Percentiles rank a stretch among this genome's conserved stretches.
phyloP scores from a whole-genome alignment of 2,329 filamentous ascomycete genomes.

The Aspergillus versicolor region DNA sequence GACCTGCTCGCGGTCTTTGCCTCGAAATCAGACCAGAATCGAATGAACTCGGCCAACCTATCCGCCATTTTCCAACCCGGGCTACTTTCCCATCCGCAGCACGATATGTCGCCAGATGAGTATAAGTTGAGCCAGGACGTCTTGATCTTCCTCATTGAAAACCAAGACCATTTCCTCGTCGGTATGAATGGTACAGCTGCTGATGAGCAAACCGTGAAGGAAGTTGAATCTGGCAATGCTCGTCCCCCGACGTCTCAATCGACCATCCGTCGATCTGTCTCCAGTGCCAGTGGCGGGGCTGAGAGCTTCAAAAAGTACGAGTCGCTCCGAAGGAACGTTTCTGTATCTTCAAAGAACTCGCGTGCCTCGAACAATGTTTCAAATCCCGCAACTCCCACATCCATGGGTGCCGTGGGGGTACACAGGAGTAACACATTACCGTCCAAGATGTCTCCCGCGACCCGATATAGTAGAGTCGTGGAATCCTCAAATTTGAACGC shows the following conservation, averaged over 20 bases:
- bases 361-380: constrained; percentile 69
- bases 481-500: constrained; percentile 52
- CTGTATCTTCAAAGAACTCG: constrained; percentile 86
- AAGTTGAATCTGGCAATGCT: constrained; percentile 65
- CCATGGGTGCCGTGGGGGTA: constrained; percentile 58
- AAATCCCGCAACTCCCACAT: constrained; percentile 63
- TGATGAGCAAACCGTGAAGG: constrained; percentile 73
- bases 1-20: constrained; percentile 95
- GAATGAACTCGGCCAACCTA: constrained; percentile 93
- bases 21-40: constrained; percentile 92
- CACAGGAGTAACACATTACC: constrained; percentile 88
- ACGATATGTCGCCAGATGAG: constrained; percentile 93
- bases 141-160: constrained; percentile 95
- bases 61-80: constrained; percentile 97
- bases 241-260: constrained; percentile 51
- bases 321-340: constrained; percentile 80
- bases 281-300: constrained; percentile 83
- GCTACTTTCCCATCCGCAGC: constrained; percentile 86
- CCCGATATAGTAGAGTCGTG: constrained; percentile 65
- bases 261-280: constrained; percentile 69
- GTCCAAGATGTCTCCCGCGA: constrained; percentile 78
- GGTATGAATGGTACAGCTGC: constrained; percentile 98
- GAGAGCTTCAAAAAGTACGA: constrained; percentile 80
- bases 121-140: constrained; percentile 96
- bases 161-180: constrained; percentile 96